A percentile compares a stretch with the other conserved stretches of the same genome.
phyloP scores from a whole-genome alignment of 768 basidiomycete species.

The Mycena rebaudengoi region DNA sequence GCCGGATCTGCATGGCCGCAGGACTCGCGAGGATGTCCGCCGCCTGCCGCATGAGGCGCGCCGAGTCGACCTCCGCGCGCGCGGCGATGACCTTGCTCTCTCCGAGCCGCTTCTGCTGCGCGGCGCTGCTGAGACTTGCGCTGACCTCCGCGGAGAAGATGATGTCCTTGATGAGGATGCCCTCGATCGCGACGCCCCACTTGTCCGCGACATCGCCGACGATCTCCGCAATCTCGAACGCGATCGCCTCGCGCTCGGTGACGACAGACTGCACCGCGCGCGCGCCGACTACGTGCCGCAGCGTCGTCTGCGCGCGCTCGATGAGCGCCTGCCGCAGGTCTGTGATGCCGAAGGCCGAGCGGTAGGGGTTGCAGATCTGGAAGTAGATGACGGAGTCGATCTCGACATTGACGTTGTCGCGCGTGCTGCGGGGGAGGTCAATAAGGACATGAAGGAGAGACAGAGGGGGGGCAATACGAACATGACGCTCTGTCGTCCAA shows the following conservation, averaged over 20 bases:
- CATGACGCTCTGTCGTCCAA: constrained; percentile 90
- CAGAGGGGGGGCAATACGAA: constrained; percentile 35
- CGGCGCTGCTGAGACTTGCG: constrained; percentile 90
- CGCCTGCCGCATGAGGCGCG: constrained; percentile 95
- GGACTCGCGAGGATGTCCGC: constrained; percentile 95
- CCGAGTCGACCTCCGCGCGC: constrained; percentile 93
- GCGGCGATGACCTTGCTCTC: constrained; percentile 97
- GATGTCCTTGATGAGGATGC: constrained; percentile 95
- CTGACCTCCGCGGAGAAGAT: constrained; percentile 92
- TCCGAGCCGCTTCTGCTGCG: constrained; percentile 96
- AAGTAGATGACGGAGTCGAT: constrained; percentile 96
- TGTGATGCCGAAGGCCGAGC: constrained; percentile 92
- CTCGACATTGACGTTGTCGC: constrained; percentile 95
- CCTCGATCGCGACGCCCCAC: constrained; percentile 98
- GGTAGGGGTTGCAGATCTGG: constrained; percentile 90
- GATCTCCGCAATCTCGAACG: constrained; percentile 96
- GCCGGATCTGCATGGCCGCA: constrained; percentile 98
- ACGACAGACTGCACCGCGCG: constrained; percentile 94
- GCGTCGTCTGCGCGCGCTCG: constrained; percentile 91
- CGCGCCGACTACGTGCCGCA: constrained; percentile 95
- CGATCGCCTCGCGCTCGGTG: constrained; percentile 96
- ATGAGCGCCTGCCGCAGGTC: constrained; percentile 88
- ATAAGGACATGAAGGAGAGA: background rate
- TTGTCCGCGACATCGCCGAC: constrained; percentile 93
- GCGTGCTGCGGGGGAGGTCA: constrained; percentile 58